These are phyloP conservation scores for Leptographium galeiforme DNA, from an alignment of 2,329 filamentous ascomycete genomes.

Conservation along the genomic window DNA sequence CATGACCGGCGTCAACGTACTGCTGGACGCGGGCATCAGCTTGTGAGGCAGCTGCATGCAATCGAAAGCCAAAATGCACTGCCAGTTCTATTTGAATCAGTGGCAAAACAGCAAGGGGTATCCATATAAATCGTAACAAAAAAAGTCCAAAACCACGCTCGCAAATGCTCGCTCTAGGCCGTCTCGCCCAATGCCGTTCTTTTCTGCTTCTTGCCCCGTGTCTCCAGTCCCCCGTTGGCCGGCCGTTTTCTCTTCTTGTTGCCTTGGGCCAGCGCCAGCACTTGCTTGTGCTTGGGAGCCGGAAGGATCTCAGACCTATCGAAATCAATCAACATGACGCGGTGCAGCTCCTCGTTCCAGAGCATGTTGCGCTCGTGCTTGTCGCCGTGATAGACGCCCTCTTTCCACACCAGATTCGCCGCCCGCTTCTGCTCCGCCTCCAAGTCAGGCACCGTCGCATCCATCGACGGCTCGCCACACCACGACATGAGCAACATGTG, in stretches of 20 bases:
- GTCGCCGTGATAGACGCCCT: neutral
- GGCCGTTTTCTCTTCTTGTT: constrained; percentile 9
- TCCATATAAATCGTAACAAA: no score
- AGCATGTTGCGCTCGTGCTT: neutral
- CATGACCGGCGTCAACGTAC: constrained; percentile 9
- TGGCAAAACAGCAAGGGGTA: no score
- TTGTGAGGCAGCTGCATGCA: neutral
- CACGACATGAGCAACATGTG: constrained; percentile 6
- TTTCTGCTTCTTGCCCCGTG: no score
- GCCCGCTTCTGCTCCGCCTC: neutral
- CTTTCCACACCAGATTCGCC: neutral
- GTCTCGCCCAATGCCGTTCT: no score
- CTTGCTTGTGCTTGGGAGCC: neutral
- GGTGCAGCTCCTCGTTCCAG: neutral
- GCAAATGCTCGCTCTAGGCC: no score
- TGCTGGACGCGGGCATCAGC: constrained; percentile 7
- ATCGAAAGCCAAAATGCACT: no score
- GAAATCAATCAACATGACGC: constrained; percentile 3
- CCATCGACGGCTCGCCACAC: neutral
- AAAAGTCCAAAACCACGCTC: no score
- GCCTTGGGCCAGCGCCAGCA: neutral
- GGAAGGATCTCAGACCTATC: neutral
- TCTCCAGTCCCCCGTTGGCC: no score
- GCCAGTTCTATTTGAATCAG: no score
- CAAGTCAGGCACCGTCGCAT: neutral